A percentile compares a stretch with the other conserved stretches of the same genome.
Evolutionary conservation across 345 rosid genomes (phyloP).

Genomic region (Eucalyptus marginata): DNA sequence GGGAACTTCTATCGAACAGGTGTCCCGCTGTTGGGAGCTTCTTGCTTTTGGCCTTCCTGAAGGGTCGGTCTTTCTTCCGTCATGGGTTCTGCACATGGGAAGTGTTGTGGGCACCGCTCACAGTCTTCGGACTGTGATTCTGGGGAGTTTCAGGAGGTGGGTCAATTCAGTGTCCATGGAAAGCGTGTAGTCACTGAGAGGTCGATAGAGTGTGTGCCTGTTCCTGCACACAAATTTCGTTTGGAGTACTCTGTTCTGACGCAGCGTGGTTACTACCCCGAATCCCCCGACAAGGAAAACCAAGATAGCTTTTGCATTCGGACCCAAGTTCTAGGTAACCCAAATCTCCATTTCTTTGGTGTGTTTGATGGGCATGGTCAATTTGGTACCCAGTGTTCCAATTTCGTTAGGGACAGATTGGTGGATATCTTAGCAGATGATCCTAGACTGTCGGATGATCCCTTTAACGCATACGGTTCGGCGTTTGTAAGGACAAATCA

Average conservation of each 20-base stretch:
- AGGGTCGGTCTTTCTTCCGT: background rate
- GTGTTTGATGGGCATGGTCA: constrained; percentile 93
- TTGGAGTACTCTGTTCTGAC: constrained; percentile 69
- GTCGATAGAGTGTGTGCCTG: constrained; percentile 43
- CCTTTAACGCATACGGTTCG: constrained; percentile 51
- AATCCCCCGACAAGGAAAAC: constrained; percentile 69
- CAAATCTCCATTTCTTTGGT: constrained; percentile 84
- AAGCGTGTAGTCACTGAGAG: constrained; percentile 46
- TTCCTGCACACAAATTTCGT: constrained; percentile 54
- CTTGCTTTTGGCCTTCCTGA: background rate
- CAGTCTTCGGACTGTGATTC: constrained; percentile 50
- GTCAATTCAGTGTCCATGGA: constrained; percentile 1
- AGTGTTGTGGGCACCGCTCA: constrained; percentile 64
- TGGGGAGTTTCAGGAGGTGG: constrained; percentile 5
- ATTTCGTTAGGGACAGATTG: constrained; percentile 62
- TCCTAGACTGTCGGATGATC: constrained; percentile 52
- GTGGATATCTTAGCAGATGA: constrained; percentile 58
- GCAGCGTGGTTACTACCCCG: constrained; percentile 81
- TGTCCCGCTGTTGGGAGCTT: background rate
- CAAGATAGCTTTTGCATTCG: constrained; percentile 79
- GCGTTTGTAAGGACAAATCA: constrained; percentile 53
- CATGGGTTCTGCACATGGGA: constrained; percentile 92
- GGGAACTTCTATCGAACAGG: constrained; percentile 10
- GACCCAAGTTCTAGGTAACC: constrained; percentile 72
- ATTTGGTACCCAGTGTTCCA: constrained; percentile 68